Percentiles rank a stretch among this genome's conserved stretches.
phyloP scores from a whole-genome alignment of 768 basidiomycete genomes.

The Cystoderma amianthinum region DNA sequence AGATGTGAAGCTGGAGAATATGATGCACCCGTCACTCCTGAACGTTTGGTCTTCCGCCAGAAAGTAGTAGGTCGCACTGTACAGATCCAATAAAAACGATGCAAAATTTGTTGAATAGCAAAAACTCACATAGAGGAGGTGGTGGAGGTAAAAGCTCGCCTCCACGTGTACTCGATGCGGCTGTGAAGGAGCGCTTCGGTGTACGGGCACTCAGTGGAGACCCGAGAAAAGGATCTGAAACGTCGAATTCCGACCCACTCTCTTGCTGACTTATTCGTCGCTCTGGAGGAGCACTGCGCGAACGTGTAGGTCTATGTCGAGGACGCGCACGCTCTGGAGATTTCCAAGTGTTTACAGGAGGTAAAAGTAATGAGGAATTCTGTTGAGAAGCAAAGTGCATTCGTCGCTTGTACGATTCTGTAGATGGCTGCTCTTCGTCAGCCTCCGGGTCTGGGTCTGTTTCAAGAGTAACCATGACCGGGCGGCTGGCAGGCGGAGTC shows the following conservation, averaged over 20 bases:
- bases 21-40: slow-evolving; percentile 62
- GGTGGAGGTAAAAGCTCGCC: slow-evolving; percentile 52
- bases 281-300: slow-evolving; percentile 41
- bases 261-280: too few relatives aligned
- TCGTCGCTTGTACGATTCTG: too few relatives aligned
- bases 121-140: slow-evolving; percentile 55
- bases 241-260: too few relatives aligned
- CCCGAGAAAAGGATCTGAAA: too few relatives aligned
- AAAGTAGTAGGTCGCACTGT: slow-evolving; percentile 78
- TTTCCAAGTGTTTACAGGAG: slow-evolving; percentile 43
- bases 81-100: slow-evolving; percentile 2
- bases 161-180: slow-evolving; percentile 22
- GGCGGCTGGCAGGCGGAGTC: slow-evolving; percentile 15
- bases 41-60: slow-evolving; percentile 68
- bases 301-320: slow-evolving; percentile 36
- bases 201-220: too few relatives aligned
- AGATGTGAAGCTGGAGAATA: slow-evolving; percentile 72
- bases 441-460: slow-evolving; percentile 16
- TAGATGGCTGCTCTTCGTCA: slow-evolving; percentile 11
- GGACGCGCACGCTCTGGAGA: slow-evolving; percentile 16
- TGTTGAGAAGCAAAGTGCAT: slow-evolving; percentile 14
- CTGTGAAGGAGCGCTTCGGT: slow-evolving; percentile 21
- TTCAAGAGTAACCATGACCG: slow-evolving; percentile 32
- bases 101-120: background rate
- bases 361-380: slow-evolving; percentile 33